Evolutionary conservation across 805 yeast species (phyloP).

Genomic region (Pichia phayaonensis): DNA sequence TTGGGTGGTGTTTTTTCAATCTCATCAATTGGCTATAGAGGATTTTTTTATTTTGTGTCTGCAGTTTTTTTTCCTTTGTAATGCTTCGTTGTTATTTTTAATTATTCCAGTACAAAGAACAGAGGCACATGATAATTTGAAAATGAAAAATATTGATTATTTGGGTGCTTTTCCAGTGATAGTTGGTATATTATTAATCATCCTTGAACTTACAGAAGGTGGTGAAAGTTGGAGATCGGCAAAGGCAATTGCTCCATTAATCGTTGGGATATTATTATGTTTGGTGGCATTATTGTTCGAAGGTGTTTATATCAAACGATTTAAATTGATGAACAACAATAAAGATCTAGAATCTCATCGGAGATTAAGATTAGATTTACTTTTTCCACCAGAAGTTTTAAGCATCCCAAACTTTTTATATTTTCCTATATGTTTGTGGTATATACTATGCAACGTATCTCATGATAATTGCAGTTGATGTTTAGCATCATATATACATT

Average conservation of each 20-base stretch:
- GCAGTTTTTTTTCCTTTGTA: slow-evolving; percentile 21
- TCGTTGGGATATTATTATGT: slow-evolving; percentile 31
- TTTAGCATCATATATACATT: slow-evolving; percentile 23
- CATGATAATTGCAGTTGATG: slow-evolving; percentile 2
- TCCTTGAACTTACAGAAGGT: slow-evolving; percentile 39
- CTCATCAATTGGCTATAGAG: slow-evolving; percentile 33
- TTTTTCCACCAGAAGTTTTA: slow-evolving; percentile 18
- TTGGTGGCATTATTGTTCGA: slow-evolving; percentile 27
- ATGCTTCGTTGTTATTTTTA: slow-evolving; percentile 17
- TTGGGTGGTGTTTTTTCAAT: slow-evolving; percentile 39
- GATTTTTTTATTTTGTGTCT: slow-evolving; percentile 32
- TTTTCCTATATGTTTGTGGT: slow-evolving; percentile 9
- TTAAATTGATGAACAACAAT: background rate
- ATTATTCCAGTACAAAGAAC: slow-evolving; percentile 26
- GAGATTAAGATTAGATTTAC: slow-evolving; percentile 12
- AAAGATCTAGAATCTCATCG: slow-evolving; percentile 6
- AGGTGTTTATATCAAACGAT: slow-evolving; percentile 14
- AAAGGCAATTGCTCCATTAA: slow-evolving; percentile 33
- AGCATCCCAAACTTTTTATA: slow-evolving; percentile 17
- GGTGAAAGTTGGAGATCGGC: slow-evolving; percentile 37
- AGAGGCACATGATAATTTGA: slow-evolving; percentile 16
- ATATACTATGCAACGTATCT: slow-evolving; percentile 8
- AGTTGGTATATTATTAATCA: slow-evolving; percentile 31
- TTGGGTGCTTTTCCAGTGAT: slow-evolving; percentile 29
- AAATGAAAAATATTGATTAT: slow-evolving; percentile 28